Base-by-base conservation (phyloP, 495 filamentous ascomycete species). In the Xylaria scruposa region DNA sequence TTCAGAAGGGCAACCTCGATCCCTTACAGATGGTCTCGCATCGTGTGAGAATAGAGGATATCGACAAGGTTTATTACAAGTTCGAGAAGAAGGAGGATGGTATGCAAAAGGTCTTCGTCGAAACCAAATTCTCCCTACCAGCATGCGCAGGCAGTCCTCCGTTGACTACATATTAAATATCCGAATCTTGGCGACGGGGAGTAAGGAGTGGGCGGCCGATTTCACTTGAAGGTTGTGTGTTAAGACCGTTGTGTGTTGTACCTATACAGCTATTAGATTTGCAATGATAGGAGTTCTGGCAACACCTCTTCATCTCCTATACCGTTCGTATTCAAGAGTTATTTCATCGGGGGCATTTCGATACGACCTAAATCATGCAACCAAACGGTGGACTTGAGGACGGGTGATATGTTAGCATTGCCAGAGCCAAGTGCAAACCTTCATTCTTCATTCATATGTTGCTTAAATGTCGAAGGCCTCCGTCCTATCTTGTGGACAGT, bases 1-100 rank as follows among this genome's bases (percentile, higher is more conserved):
- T 97, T 67, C 85, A 89, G 76, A 80, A 80, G 3, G 88, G 89
- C n/a, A 84, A 91, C 68, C 90, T 97, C 56, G 89, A 97, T 66
- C 93, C 93, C 0, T 79, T 90, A 4, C 89, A 91, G 77, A 97
- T 97, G 90, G 80, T 97, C 13, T 90, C 88, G 26, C 94, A 97
- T 77, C 89, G 93, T 1, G 84, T 93, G n/a, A 81, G 85, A 1
- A 75, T 97, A 0, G 91, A 95, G 66, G 93, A 97, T 67, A 81
- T 95, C 61, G 90, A 89, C 62, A 86, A 87, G 73, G 81, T 94
- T 9, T 95, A 96, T 74, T 79, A 85, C 53, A 88, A 87, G 74
- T 96, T 94, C 68, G 87, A 95, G 40, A 84, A 88, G 78, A 87
- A 90, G 68, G 87, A 91, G 63, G 87, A 90, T 64, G 85, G 86